Evolutionary conservation across 1,284 basidiomycete genomes (phyloP).

Genomic region (Trametes sp.): DNA sequence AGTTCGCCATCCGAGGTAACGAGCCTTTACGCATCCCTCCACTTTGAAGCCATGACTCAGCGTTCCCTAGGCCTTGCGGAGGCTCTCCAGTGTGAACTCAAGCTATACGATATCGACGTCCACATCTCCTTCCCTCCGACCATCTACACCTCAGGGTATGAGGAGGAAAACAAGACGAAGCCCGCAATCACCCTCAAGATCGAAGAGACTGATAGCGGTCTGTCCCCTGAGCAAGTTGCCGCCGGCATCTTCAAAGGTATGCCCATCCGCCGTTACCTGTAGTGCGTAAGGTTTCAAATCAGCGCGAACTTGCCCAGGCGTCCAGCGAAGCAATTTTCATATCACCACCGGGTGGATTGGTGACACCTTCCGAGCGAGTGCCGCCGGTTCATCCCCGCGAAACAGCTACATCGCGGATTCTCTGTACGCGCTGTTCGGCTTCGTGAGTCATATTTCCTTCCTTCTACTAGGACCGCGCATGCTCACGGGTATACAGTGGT

Average conservation of each 20-base stretch:
- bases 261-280: no score
- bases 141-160: conserved; percentile 84
- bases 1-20: conserved; percentile 88
- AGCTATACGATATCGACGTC: conserved; percentile 81
- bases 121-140: conserved; percentile 91
- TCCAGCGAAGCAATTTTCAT: conserved; percentile 76
- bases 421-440: conserved; percentile 51
- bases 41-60: not conserved
- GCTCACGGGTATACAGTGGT: conserved; percentile 48
- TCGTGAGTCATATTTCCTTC: conserved; percentile 48
- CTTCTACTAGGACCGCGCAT: not conserved
- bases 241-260: conserved; percentile 68
- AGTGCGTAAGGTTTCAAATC: no score
- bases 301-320: conserved; percentile 61
- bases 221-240: conserved; percentile 75
- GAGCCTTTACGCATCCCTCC: conserved; percentile 18
- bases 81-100: conserved; percentile 82
- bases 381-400: conserved; percentile 73
- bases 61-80: conserved; percentile 81
- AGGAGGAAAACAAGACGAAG: conserved; percentile 84
- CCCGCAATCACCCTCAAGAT: conserved; percentile 83
- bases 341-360: conserved; percentile 80
- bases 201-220: conserved; percentile 78
- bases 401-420: conserved; percentile 67
- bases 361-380: conserved; percentile 73